Conservation (phyloP, 257 asterid genomes). For the Solanum tarapatanum region DNA sequence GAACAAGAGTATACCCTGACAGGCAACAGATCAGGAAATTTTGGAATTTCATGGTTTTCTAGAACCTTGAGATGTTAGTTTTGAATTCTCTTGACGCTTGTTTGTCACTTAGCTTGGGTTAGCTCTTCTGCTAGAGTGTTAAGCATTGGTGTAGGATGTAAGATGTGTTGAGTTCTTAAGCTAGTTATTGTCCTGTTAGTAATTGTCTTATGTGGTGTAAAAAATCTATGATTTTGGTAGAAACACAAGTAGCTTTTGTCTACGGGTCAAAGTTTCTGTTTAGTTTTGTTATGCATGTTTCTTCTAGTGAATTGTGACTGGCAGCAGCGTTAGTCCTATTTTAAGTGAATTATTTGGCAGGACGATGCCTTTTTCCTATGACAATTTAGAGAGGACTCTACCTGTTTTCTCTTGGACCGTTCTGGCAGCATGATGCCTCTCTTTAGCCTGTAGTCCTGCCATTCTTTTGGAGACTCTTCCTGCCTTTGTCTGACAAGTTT, state of each 20-base stretch:
- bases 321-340: not conserved
- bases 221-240: not conserved
- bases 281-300: not conserved
- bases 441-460: not conserved
- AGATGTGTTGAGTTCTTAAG: not conserved
- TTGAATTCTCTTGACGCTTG: not conserved
- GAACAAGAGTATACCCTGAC: not conserved
- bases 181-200: not conserved
- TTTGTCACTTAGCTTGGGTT: not conserved
- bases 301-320: not conserved
- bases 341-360: not conserved
- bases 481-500: not conserved
- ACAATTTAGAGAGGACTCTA: not conserved
- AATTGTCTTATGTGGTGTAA: not conserved
- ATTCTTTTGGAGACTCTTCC: not conserved
- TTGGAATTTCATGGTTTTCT: not conserved
- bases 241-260: not conserved
- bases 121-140: not conserved
- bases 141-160: not conserved
- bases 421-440: not conserved
- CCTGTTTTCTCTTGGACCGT: not conserved
- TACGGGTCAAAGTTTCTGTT: not conserved
- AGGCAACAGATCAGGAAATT: not conserved
- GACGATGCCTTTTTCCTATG: not conserved
- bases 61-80: not conserved